phyloP scores from a whole-genome alignment of 805 yeast genomes.

The Myxozyma vanderwaltii region DNA sequence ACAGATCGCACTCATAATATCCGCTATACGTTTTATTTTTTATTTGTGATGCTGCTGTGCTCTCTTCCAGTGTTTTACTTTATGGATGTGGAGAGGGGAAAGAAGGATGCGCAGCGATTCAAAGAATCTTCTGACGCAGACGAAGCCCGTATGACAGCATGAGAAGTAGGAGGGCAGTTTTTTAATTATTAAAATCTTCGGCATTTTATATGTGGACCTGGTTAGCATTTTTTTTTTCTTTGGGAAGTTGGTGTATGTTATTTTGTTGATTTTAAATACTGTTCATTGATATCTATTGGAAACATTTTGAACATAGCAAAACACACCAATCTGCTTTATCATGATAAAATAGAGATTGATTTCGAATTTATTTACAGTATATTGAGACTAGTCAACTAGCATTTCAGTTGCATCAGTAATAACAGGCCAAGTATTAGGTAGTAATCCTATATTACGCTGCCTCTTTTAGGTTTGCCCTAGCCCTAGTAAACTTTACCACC shows the following conservation, averaged over 20 bases:
- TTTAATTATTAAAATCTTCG: background rate
- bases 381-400: too few species aligned
- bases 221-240: background rate
- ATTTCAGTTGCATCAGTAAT: too few species aligned
- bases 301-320: too few species aligned
- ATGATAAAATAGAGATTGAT: too few species aligned
- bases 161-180: background rate
- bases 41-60: conserved; percentile 55
- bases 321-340: too few species aligned
- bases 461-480: too few species aligned
- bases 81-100: conserved; percentile 65
- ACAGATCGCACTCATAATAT: conserved; percentile 75
- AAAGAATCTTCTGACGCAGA: conserved; percentile 40
- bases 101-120: conserved; percentile 53
- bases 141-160: background rate
- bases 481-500: too few species aligned
- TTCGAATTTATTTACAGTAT: too few species aligned
- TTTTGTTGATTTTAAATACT: background rate
- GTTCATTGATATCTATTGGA: too few species aligned
- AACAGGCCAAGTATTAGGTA: too few species aligned
- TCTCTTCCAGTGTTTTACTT: conserved; percentile 59
- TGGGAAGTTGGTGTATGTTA: background rate
- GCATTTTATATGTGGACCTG: background rate
- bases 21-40: conserved; percentile 68
- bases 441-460: too few species aligned